These are phyloP conservation scores for Pestalotiopsis sp. DNA, from an alignment of 2,329 filamentous ascomycete genomes.

Conservation along the genomic window DNA sequence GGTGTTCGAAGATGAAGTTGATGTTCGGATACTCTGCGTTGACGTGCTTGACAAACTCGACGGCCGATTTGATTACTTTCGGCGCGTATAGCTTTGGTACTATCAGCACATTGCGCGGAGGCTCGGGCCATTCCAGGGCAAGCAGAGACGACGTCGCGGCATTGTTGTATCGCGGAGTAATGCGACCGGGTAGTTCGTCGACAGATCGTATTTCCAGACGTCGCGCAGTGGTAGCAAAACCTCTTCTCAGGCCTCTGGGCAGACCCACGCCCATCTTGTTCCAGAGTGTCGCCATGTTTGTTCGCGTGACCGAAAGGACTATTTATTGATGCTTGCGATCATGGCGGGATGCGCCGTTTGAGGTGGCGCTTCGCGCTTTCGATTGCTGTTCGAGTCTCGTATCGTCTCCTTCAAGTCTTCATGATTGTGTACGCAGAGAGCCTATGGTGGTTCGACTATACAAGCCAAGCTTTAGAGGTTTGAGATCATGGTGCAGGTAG, in stretches of 20 bases:
- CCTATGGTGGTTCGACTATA: not conserved
- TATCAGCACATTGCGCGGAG: conserved; percentile 58
- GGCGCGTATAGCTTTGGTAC: conserved; percentile 61
- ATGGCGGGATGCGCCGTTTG: not conserved
- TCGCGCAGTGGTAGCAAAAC: conserved; percentile 50
- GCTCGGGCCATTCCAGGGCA: conserved; percentile 55
- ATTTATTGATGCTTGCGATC: not conserved
- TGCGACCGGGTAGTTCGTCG: conserved; percentile 52
- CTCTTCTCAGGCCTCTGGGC: conserved; percentile 24
- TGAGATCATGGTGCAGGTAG: conserved; percentile 3
- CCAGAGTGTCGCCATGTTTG: conserved; percentile 3
- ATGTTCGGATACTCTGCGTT: conserved; percentile 77
- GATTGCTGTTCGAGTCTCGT: not conserved
- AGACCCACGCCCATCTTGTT: not conserved
- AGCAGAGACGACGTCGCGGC: conserved; percentile 55
- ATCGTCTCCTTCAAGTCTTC: not conserved
- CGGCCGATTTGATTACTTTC: conserved; percentile 52
- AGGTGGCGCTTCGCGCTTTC: not conserved
- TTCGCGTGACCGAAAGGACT: not conserved
- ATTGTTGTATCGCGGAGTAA: conserved; percentile 66
- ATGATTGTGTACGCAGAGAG: not conserved
- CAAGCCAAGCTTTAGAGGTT: not conserved
- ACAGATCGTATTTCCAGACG: conserved; percentile 52
- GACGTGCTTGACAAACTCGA: conserved; percentile 70
- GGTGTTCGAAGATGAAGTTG: conserved; percentile 80